A percentile compares a stretch with the other conserved stretches of the same genome.
These are phyloP conservation scores for Tulasnella sp. DNA, from an alignment of 768 basidiomycete genomes.

Conservation along the genomic window DNA sequence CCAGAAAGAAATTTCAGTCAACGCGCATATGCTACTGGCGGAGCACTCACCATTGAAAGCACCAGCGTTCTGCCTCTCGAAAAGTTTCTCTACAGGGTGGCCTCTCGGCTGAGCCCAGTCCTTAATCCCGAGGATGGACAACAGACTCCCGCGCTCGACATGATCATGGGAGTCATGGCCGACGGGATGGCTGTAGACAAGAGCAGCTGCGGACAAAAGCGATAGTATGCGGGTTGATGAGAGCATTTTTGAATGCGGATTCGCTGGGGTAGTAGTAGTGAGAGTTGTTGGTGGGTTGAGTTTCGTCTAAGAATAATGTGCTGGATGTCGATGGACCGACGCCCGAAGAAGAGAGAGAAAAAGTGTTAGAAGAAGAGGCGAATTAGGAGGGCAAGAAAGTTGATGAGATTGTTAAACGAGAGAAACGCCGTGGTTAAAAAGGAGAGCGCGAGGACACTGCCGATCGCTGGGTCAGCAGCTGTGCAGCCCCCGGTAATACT, in stretches of 20 bases:
- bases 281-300: not conserved
- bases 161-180: conserved; percentile 26
- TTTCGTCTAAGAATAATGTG: not conserved
- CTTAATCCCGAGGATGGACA: not conserved
- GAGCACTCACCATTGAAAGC: not conserved
- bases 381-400: not conserved
- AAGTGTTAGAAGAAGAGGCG: not conserved
- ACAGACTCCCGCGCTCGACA: conserved; percentile 24
- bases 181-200: conserved; percentile 23
- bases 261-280: not conserved
- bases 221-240: not conserved
- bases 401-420: not conserved
- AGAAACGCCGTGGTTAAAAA: not conserved
- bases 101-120: not conserved
- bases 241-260: not conserved
- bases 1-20: not conserved
- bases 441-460: not conserved
- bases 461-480: not conserved
- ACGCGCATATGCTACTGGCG: not conserved
- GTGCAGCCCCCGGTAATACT: not conserved
- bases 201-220: not conserved
- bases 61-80: not conserved
- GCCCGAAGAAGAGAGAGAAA: not conserved
- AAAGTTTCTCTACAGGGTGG: not conserved
- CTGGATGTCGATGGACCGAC: not conserved